Base-by-base conservation (phyloP, 2,329 filamentous ascomycete genomes). In the Alternaria infectoria region DNA sequence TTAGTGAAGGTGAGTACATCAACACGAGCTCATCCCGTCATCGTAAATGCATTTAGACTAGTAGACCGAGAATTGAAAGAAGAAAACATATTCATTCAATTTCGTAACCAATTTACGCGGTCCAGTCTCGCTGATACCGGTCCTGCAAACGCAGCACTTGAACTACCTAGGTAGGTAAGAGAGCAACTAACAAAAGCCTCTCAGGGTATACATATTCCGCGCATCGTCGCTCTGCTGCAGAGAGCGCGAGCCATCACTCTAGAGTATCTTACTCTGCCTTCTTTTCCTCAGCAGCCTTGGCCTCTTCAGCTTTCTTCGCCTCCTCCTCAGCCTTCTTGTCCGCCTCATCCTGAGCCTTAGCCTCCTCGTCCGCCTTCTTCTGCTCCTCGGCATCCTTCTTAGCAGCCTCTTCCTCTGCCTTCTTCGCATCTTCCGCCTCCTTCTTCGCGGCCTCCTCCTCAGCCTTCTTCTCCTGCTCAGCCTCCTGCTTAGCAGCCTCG, bases 71-170 rank as follows among this genome's bases (percentile, higher is more conserved):
- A 5, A 59, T 25, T 40, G 28, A 52, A 36, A 52, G 49, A 19
- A 13, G 32, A 23, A 30, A 43, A 25, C 28, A 36, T 52, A 47
- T 50, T 59, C 54, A 54, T 65, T 56, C 43, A 26, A 32, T 51
- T 50, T 63, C 28, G n/a, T 45, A 50, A 56, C 15, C 30, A 25
- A 17, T 11, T 64, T 59, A 65, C 28, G 59, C 61, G 69, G 70
- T 67, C 66, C 68, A 71, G 69, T 69, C 68, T 66, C 62, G 64
- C 62, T 61, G 45, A 28, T 54, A 59, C 25, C 28, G 7, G 7
- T 9, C 7, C 32, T 10, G 15, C 32, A 36, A n/a, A 36, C 32
- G 32, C 32, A 36, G 32, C 32, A 36, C 32, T 9, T 36, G 32
- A 36, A 43, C 23, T 36, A 19, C 10, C 55, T 19, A n/a, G 17